A percentile compares a stretch with the other conserved stretches of the same genome.
Conservation (phyloP, 371 early-diverging fungal species). For the Parasitella parasitica region DNA sequence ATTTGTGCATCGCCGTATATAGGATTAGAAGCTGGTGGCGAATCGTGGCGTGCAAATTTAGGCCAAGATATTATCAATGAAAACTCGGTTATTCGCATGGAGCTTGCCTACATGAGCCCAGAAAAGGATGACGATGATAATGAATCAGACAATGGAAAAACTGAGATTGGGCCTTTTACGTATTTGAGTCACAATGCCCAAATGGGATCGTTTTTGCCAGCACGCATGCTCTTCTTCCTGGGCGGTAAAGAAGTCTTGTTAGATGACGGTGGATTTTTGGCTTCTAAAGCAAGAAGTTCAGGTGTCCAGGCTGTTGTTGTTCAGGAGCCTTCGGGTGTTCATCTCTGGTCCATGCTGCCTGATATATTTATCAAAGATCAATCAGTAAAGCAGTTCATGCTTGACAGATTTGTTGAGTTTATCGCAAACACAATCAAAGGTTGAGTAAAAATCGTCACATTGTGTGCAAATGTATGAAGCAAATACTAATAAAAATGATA, state of each 20-base stretch:
- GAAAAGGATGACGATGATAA: constrained; percentile 13
- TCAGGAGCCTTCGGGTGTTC: constrained; percentile 36
- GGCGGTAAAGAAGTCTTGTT: constrained; percentile 47
- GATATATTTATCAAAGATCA: constrained; percentile 19
- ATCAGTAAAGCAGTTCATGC: constrained; percentile 8
- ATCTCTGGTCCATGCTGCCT: constrained; percentile 39
- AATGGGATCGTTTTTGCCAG: constrained; percentile 27
- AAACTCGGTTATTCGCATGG: constrained; percentile 37
- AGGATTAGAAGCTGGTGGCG: constrained; percentile 44
- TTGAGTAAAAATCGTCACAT: background rate
- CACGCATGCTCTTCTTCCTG: constrained; percentile 29
- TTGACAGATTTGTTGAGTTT: constrained; percentile 24
- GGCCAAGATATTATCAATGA: constrained; percentile 31
- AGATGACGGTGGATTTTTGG: constrained; percentile 41
- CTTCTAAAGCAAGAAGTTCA: constrained; percentile 29
- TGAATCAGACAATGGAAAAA: constrained; percentile 4
- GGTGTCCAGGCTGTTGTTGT: constrained; percentile 34
- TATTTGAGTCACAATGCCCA: constrained; percentile 12
- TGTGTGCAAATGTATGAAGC: background rate
- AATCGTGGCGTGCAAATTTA: constrained; percentile 39
- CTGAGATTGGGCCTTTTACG: constrained; percentile 6
- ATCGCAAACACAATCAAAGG: constrained; percentile 3
- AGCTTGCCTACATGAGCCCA: constrained; percentile 31
- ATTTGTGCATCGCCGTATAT: constrained; percentile 47
- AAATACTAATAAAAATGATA: background rate